A percentile compares a stretch with the other conserved stretches of the same genome.
Evolutionary conservation across 148 eudicot genomes (phyloP).

Genomic region (Rhododendron ferrugineum): DNA sequence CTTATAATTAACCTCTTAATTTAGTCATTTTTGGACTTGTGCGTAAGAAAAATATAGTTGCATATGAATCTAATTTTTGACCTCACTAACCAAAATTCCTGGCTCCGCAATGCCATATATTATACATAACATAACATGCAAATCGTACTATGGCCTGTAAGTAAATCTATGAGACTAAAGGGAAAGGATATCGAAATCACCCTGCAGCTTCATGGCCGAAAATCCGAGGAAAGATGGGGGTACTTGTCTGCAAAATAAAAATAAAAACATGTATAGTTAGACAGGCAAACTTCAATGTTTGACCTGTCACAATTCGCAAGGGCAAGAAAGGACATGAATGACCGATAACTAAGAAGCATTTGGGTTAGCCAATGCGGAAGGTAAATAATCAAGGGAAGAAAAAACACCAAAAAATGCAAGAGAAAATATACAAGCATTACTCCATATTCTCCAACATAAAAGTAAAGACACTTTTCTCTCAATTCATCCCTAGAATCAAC

Average conservation of each 20-base stretch:
- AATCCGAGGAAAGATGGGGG: conserved; percentile 74
- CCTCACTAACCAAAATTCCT: no score
- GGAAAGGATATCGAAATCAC: conserved; percentile 14
- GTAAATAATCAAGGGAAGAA: not conserved
- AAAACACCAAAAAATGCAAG: no score
- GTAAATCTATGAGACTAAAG: no score
- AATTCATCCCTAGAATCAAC: not conserved
- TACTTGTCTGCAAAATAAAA: conserved; percentile 48
- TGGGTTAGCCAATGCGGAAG: not conserved
- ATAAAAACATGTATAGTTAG: conserved; percentile 1
- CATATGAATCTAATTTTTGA: no score
- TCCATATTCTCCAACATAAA: not conserved
- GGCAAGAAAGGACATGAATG: not conserved
- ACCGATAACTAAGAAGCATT: not conserved
- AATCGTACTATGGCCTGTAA: no score
- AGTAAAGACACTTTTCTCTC: not conserved
- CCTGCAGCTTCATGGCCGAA: conserved; percentile 99
- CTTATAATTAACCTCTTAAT: no score
- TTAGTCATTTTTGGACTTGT: no score
- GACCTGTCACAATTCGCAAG: not conserved
- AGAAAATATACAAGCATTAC: not conserved
- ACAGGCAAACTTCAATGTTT: not conserved
- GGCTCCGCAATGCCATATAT: no score
- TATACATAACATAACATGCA: no score
- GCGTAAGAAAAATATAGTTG: no score